Conservation (phyloP, 2,329 filamentous ascomycete species). For the Monilinia aucupariae region DNA sequence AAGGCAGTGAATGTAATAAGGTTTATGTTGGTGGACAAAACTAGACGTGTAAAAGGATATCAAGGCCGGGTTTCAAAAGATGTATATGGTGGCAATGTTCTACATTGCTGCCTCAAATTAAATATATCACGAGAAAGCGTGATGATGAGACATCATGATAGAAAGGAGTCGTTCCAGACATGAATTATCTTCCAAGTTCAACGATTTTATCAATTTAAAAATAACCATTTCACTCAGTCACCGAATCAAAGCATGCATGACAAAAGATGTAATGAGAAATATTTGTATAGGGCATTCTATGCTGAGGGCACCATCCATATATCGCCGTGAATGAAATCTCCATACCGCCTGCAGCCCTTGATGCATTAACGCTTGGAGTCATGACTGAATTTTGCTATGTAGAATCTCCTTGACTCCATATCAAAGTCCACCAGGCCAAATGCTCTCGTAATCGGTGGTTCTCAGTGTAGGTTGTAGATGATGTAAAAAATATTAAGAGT, state of each 20-base stretch:
- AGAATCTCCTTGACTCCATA: constrained; percentile 20
- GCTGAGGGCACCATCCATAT: constrained; percentile 15
- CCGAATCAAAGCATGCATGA: not conserved
- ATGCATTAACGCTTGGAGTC: constrained; percentile 1
- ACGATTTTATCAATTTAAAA: not conserved
- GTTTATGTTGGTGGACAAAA: not conserved
- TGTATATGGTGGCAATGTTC: not conserved
- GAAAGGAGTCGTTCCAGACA: not conserved
- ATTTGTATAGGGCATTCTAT: constrained; percentile 20
- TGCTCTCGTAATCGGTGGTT: constrained; percentile 18
- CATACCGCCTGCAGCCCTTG: not conserved
- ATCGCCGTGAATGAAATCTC: constrained; percentile 6
- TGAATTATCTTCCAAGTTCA: not conserved
- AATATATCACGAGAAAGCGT: not conserved
- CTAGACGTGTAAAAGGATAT: not conserved
- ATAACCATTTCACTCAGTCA: not conserved
- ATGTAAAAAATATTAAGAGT: constrained; percentile 30
- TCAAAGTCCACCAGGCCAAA: constrained; percentile 18
- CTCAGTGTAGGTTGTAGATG: constrained; percentile 20
- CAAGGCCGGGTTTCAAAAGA: not conserved
- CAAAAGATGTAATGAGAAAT: not conserved
- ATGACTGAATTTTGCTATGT: constrained; percentile 4
- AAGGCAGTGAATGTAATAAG: not conserved
- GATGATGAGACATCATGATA: not conserved
- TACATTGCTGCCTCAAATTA: not conserved